Base-by-base conservation (phyloP, 2,329 filamentous ascomycete species). In the Pseudogymnoascus sp. region DNA sequence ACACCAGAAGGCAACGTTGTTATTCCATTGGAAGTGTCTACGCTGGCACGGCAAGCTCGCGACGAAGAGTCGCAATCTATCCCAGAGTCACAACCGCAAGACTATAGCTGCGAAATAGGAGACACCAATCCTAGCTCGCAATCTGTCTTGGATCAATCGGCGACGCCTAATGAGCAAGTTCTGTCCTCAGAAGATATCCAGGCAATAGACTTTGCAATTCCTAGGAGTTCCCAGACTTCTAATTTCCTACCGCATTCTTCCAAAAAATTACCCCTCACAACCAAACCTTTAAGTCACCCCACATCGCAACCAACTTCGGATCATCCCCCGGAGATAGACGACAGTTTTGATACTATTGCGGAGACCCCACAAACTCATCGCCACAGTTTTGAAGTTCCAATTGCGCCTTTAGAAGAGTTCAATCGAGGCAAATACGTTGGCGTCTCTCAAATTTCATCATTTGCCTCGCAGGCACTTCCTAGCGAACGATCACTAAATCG, bases 11-110 rank as follows among this genome's bases (percentile, higher is more conserved):
- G 41, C 50, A 39, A 59, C 39, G 41, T 34, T 18, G 41, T 18
- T n/a, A 61, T 61, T 30, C 58, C 57, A 62, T 62, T 58, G 59
- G 58, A 58, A 34, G 50, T 38, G 32, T 64, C 61, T 22, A 65
- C 62, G 30, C 37, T 60, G 22, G 59, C 62, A 32, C 7, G 25
- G 9, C 47, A 18, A 54, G n/a, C 32, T 54, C 9, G n/a, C 14
- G 47, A 54, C 9, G 47, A 54, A 32, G 28, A 28, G 9, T 28
- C 25, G 32, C 47, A 32, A n/a, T 32, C 16, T 11, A 4, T 54
- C 32, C 47, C 47, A 20, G 47, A 54, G 25, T 54, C 47, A 20
- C 47, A 54, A 18, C 16, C 47, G 18, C 47, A 54, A 18, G 9
- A 5, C 47, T 5, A 32, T 54, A 54, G 28, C 47, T 12, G n/a